These are phyloP conservation scores for Saturnispora sekii DNA, from an alignment of 805 yeast species.

Conservation along the genomic window DNA sequence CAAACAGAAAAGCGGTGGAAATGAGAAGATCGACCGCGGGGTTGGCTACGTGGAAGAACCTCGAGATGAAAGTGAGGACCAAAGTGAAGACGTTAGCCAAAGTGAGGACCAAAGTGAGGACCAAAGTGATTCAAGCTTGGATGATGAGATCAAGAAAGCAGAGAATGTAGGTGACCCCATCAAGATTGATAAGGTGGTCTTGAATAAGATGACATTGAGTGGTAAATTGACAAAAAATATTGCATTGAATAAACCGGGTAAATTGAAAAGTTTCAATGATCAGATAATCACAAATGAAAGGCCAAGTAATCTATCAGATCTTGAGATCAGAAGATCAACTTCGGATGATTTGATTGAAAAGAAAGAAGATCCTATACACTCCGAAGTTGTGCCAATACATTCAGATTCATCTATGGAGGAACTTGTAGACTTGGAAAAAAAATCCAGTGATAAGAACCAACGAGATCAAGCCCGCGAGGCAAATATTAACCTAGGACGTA, in stretches of 20 bases:
- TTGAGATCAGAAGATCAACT: too few species aligned
- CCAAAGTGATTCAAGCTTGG: slow-evolving; percentile 12
- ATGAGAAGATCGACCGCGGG: slow-evolving; percentile 7
- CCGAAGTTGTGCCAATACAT: too few species aligned
- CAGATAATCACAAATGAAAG: slow-evolving; percentile 10
- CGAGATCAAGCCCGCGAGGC: too few species aligned
- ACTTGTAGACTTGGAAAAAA: too few species aligned
- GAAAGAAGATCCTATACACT: too few species aligned
- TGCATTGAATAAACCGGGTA: slow-evolving; percentile 18
- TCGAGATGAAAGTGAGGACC: slow-evolving; percentile 3
- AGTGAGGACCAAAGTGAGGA: slow-evolving; percentile 6
- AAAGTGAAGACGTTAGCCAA: slow-evolving; percentile 1
- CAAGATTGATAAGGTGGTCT: slow-evolving; percentile 12
- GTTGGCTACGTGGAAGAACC: slow-evolving; percentile 11
- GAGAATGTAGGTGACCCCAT: slow-evolving; percentile 25
- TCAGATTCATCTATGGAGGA: too few species aligned
- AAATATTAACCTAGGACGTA: too few species aligned
- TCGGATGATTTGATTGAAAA: too few species aligned
- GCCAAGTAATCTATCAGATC: background rate
- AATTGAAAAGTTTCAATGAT: slow-evolving; percentile 12
- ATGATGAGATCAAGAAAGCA: slow-evolving; percentile 24
- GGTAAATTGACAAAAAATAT: slow-evolving; percentile 21
- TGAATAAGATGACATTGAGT: slow-evolving; percentile 3
- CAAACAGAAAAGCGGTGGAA: slow-evolving; percentile 1
- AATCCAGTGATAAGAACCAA: too few species aligned